Evolutionary conservation across 805 yeast genomes (phyloP), one percentile per base, ranked within the genome.

Genomic region (Diddensiella caesifluorescens): DNA sequence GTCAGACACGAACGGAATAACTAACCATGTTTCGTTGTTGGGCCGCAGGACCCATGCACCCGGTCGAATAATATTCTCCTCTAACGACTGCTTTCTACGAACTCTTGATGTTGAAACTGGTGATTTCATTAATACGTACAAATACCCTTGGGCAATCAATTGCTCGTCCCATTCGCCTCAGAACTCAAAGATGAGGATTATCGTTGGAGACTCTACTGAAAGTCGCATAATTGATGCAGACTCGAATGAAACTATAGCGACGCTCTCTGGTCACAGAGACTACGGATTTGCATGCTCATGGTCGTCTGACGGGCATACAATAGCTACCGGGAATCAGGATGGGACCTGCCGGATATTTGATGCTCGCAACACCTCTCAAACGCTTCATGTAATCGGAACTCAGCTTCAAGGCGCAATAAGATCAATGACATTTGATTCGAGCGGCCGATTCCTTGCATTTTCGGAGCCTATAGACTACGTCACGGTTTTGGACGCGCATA

Each of bases 281-380:
- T 77, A 55, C 53, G 72, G 78, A 3, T 78, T 78, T 48, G 65
- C 78, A 30, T 77, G 81, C 53, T 82, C 77, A 50, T 79, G 83
- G 83, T 62, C 65, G 5, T 53, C 56, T 33, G 49, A 69, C 47
- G 74, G 68, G 10, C 27, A 29, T 3, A 50, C 63, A 4, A 47
- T 78, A 13, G 71, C 75, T 3, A 71, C 81, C 0, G 83, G 83
- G 4, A 74, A 70, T 51, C 83, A 79, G 55, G 84, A 79, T 55
- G 72, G 79, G 2, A 69, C 79, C 5, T 69, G 77, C 9, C 61
- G 75, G 30, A 48, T 77, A 5, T 76, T 73, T 68, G 83, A 79
- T 56, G 54, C 67, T 30, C 53, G 84, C 37, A 60, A 52, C 6
- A 31, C 44, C 13, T 37, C 27, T 9, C 33, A 39, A 19, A 49